A percentile compares a stretch with the other conserved stretches of the same genome.
Evolutionary conservation across 768 basidiomycete genomes (phyloP).

Genomic region (Calocera viscosa): DNA sequence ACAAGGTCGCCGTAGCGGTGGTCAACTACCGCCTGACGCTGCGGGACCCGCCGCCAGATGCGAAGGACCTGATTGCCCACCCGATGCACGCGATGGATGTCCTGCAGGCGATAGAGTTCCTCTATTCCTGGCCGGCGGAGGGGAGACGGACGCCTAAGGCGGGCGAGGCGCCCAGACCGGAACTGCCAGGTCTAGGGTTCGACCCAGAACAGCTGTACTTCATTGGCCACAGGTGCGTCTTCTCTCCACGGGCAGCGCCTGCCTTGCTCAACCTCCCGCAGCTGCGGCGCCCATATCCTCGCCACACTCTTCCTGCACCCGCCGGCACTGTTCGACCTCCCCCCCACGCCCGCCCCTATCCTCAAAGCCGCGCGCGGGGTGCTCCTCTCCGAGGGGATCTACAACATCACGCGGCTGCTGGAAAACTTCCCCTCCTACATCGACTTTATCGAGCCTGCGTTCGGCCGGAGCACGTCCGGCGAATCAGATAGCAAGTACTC

Average conservation of each 20-base stretch:
- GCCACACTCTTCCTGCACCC: constrained; percentile 53
- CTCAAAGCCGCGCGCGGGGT: constrained; percentile 41
- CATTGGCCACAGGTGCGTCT: not conserved
- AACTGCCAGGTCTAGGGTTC: not conserved
- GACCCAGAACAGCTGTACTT: not conserved
- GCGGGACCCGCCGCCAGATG: constrained; percentile 14
- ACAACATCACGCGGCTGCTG: constrained; percentile 56
- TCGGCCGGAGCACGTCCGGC: constrained; percentile 36
- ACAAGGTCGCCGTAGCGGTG: constrained; percentile 48
- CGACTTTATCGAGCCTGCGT: constrained; percentile 49
- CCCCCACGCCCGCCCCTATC: constrained; percentile 11
- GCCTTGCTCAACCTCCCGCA: constrained; percentile 33
- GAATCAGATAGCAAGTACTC: constrained; percentile 28
- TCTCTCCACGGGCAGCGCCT: not conserved
- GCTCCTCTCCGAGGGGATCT: constrained; percentile 63
- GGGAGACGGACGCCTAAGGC: constrained; percentile 23
- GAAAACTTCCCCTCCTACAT: constrained; percentile 53
- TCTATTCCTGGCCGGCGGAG: constrained; percentile 33
- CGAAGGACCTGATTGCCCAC: constrained; percentile 39
- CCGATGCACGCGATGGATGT: constrained; percentile 60
- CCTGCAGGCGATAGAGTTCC: constrained; percentile 47
- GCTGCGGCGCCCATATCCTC: constrained; percentile 73
- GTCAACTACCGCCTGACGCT: constrained; percentile 70
- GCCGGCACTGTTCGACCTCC: constrained; percentile 27
- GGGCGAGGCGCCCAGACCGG: constrained; percentile 13